Conservation (phyloP, 306 rosid genomes). For the Castanospermum australe region DNA sequence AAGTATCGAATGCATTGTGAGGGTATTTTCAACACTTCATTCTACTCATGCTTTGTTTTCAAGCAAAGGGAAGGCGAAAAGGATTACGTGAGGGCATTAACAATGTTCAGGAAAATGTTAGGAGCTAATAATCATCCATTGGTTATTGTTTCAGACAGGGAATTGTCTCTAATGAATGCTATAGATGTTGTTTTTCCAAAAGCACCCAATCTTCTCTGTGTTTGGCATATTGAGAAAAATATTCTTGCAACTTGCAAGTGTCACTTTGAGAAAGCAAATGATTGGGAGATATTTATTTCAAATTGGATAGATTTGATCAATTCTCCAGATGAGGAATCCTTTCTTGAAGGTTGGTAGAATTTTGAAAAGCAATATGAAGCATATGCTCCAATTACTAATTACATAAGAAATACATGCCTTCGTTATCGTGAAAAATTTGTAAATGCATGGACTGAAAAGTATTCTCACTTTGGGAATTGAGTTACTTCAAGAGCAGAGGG, state of each 20-base stretch:
- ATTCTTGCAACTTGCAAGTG: neutral
- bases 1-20: neutral
- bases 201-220: neutral
- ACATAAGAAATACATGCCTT: neutral
- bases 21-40: neutral
- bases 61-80: neutral
- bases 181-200: neutral
- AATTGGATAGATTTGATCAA: neutral
- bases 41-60: neutral
- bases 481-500: neutral
- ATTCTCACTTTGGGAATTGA: neutral
- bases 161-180: neutral
- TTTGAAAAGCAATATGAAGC: neutral
- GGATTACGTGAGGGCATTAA: neutral
- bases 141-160: neutral
- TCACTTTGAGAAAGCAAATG: neutral
- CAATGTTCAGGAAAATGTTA: neutral
- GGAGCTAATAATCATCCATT: neutral
- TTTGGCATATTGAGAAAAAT: neutral
- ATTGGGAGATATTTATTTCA: neutral
- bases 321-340: neutral
- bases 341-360: neutral
- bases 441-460: neutral
- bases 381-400: no score
- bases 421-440: neutral